Evolutionary conservation across 1,284 basidiomycete species (phyloP), one percentile per base, ranked within the genome.

Genomic region (Cryptococcus sp.): DNA sequence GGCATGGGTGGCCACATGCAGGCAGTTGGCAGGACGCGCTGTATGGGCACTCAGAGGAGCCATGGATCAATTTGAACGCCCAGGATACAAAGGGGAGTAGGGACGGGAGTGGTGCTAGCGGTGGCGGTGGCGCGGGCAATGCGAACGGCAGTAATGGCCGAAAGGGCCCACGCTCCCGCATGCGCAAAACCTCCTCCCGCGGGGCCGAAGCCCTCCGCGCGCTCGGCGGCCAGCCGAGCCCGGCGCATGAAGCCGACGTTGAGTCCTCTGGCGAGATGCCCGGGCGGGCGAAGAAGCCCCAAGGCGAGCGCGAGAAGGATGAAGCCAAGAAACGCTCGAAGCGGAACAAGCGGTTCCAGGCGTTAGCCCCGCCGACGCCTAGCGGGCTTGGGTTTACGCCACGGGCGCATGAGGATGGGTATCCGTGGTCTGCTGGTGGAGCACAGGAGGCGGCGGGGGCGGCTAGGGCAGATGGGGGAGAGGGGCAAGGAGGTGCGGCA

Each of bases 11-110:
- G 71, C 69, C 68, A 3, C 72, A 74, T 52, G 71, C 71, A 7
- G 73, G 73, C 7, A 69, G 62, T n/a, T 76, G 73, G 73, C 71
- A 74, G 53, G 68, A 74, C 46, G 72, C 71, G 4, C 48, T 73
- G 28, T 68, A 72, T 42, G 68, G 66, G 33, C 59, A 62, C 15
- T 72, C 71, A 24, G 61, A 67, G 18, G 68, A 66, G 21, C 44
- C 51, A 33, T 24, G 35, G 18, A 21, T 33, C 39, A 40, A 28
- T 42, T n/a, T 33, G 21, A 24, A 45, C 36, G 20, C 23, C 43
- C 16, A 53, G 46, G 40, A 55, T 47, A 5, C 39, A 43, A 16
- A 47, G 45, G 40, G 42, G 18, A 12, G 46, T 8, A 46, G 42
- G 33, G 39, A n/a, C 16, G 47, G 46, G 13, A 20, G 5, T 16